phyloP scores from a whole-genome alignment of 2,329 filamentous ascomycete species.

The Colletotrichum somersetense region DNA sequence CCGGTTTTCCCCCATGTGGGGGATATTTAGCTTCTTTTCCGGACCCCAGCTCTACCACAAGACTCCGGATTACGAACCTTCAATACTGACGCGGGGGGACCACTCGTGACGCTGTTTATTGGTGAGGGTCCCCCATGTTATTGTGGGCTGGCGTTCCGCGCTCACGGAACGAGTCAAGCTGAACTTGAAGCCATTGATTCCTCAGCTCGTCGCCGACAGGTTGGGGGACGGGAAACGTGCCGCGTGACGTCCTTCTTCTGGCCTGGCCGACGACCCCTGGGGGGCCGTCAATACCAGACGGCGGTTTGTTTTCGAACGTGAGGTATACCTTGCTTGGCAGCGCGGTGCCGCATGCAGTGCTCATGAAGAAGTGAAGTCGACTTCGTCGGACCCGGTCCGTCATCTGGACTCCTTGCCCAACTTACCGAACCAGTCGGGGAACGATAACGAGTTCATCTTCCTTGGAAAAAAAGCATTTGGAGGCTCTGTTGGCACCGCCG shows the following conservation, averaged over 20 bases:
- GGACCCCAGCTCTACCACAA: not conserved
- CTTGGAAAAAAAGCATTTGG: conserved; percentile 6
- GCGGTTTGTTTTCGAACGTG: not conserved
- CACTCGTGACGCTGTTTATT: conserved; percentile 3
- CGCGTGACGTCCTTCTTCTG: not conserved
- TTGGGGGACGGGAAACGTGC: not conserved
- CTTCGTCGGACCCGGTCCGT: not conserved
- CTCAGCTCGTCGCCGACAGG: not conserved
- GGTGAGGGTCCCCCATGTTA: conserved; percentile 5
- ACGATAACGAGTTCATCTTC: not conserved
- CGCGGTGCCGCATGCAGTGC: not conserved
- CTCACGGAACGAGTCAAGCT: not conserved
- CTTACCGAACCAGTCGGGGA: not conserved
- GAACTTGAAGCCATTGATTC: not conserved
- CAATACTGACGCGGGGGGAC: not conserved
- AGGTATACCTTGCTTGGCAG: not conserved
- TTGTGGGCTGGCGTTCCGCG: not conserved
- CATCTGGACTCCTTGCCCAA: too few relatives aligned
- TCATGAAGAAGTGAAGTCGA: not conserved
- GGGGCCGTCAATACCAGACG: not conserved
- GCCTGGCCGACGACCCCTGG: not conserved
- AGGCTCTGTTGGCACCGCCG: not conserved
- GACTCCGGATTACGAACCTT: not conserved
- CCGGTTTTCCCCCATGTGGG: not conserved
- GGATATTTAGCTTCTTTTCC: not conserved